A percentile compares a stretch with the other conserved stretches of the same genome.
phyloP scores from a whole-genome alignment of 2,329 filamentous ascomycete species.

The Pseudogymnoascus sp. region DNA sequence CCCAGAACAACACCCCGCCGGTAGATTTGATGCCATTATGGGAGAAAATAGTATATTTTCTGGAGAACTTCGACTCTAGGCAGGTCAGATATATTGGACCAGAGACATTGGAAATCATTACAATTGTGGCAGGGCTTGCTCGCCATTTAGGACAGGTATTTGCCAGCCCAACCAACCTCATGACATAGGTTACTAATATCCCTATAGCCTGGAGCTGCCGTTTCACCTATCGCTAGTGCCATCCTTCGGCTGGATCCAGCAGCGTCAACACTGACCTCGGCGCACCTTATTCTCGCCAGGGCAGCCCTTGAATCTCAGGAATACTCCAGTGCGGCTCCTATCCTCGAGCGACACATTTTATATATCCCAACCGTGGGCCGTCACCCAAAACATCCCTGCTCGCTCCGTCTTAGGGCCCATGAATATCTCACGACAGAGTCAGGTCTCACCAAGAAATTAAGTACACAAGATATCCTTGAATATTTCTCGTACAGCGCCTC shows the following conservation, averaged over 20 bases:
- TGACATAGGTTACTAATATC: neutral
- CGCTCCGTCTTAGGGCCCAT: slow-evolving; percentile 36
- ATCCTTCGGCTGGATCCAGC: slow-evolving; percentile 60
- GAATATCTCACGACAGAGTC: slow-evolving; percentile 53
- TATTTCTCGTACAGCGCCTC: slow-evolving; percentile 60
- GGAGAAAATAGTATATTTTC: slow-evolving; percentile 35
- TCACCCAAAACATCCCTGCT: slow-evolving; percentile 36
- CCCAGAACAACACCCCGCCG: neutral
- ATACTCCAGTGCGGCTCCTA: slow-evolving; percentile 47
- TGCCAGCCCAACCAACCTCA: neutral
- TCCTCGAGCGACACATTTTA: slow-evolving; percentile 58
- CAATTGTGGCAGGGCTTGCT: slow-evolving; percentile 26
- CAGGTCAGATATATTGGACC: slow-evolving; percentile 47
- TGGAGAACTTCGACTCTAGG: slow-evolving; percentile 40
- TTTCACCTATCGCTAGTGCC: slow-evolving; percentile 32
- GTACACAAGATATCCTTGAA: slow-evolving; percentile 48
- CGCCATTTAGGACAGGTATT: slow-evolving; percentile 19
- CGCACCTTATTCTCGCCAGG: slow-evolving; percentile 50
- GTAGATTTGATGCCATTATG: slow-evolving; percentile 33
- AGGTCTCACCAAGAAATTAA: slow-evolving; percentile 49
- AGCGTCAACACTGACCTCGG: slow-evolving; percentile 56
- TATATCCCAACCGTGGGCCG: slow-evolving; percentile 49
- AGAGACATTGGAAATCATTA: slow-evolving; percentile 38
- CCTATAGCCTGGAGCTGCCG: slow-evolving; percentile 20
- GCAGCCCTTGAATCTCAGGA: slow-evolving; percentile 47